A percentile compares a stretch with the other conserved stretches of the same genome.
phyloP scores from a whole-genome alignment of 768 basidiomycete genomes.

The Lepiota subincarnata region DNA sequence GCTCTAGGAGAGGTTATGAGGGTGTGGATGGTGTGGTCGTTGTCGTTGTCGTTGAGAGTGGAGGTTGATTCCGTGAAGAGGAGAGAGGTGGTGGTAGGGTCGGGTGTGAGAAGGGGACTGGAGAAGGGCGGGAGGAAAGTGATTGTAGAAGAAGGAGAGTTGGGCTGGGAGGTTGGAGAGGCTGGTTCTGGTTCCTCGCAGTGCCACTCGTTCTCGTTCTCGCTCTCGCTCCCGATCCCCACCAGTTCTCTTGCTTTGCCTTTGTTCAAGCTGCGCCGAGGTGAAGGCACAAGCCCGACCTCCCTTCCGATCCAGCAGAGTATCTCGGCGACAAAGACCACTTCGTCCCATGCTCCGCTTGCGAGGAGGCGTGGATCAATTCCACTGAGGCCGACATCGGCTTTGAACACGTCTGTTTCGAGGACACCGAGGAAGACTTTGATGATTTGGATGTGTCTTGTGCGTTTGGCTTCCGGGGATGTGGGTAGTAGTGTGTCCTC shows the following conservation, averaged over 20 bases:
- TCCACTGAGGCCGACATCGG: conserved; percentile 59
- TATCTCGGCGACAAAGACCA: conserved; percentile 59
- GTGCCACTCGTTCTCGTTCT: background rate
- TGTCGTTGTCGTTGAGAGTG: conserved; percentile 4
- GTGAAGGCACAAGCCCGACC: conserved; percentile 25
- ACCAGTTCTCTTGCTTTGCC: background rate
- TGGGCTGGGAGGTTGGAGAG: conserved; percentile 16
- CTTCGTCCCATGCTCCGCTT: conserved; percentile 60
- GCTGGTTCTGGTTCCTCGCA: background rate
- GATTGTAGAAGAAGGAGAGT: conserved; percentile 18
- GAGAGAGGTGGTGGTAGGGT: conserved; percentile 17
- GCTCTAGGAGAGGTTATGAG: background rate
- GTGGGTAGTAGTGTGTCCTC: conserved; percentile 17
- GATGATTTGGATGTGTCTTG: conserved; percentile 46
- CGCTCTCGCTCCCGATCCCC: background rate
- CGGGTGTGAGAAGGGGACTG: conserved; percentile 2
- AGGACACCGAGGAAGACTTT: conserved; percentile 75
- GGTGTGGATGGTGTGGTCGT: conserved; percentile 4
- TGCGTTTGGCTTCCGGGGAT: conserved; percentile 1
- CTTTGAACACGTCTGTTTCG: conserved; percentile 56
- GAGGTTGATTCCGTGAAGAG: conserved; percentile 16
- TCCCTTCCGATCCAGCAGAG: conserved; percentile 65
- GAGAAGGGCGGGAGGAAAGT: conserved; percentile 9
- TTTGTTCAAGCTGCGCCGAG: conserved; percentile 1
- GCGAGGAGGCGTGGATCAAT: conserved; percentile 66